Evolutionary conservation across 192 early-diverging fungal species (phyloP), one percentile per base, ranked within the genome.

Genomic region (Coemansia javaensis): DNA sequence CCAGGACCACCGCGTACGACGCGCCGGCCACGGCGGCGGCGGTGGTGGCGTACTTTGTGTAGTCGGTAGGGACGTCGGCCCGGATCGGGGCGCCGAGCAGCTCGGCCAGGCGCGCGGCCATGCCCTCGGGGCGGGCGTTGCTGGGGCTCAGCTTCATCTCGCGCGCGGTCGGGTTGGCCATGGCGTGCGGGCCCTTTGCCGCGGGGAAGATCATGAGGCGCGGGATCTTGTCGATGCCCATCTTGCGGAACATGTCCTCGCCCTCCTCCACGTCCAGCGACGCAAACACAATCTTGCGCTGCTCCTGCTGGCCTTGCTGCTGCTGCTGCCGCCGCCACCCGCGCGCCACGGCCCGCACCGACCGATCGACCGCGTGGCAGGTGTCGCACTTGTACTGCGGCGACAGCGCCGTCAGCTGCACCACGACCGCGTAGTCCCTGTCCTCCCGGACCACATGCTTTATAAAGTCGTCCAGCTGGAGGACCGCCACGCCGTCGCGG

Each of bases 181-280:
- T 47, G 5, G 52, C 55, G 17, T 54, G 42, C 9, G 57, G 38
- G 8, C 70, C 70, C 44, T 42, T 51, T 22, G 36, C 50, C 13
- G 70, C 54, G 13, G 70, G 70, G 37, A 74, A 74, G 18, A 66
- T 63, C 45, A 74, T 62, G 20, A 74, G 18, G 10, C 59, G 56
- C 24, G 70, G 70, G 33, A 74, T 58, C 30, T 66, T 60, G 42
- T 66, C 64, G 36, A 74, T 59, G 32, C 59, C 46, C 63, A 74
- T 61, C 32, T 58, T 36, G 34, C 48, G 53, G 47, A 66, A 74
- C 59, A 74, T 37, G 45, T 74, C 59, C 63, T 66, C 63, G 53
- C 58, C 64, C 39, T 66, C 50, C 18, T 63, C 70, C 40, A 66
- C 64, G 36, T 74, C 70, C 45, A 74, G 46, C 34, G 70, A 50